phyloP scores from a whole-genome alignment of 257 asterid species.

The Ehretia macrophylla region DNA sequence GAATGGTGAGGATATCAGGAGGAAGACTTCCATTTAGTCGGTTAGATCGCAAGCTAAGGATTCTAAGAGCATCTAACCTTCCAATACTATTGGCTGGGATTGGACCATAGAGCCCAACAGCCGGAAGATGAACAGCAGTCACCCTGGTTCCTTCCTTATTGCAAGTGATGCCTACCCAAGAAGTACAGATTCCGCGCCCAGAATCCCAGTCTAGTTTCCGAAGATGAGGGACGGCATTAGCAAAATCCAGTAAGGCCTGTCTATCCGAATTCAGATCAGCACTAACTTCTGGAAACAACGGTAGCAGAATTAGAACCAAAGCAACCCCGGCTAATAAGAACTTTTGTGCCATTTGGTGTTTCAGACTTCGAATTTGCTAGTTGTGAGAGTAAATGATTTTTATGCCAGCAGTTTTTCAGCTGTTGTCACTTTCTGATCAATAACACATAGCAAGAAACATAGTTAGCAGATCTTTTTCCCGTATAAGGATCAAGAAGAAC shows the following conservation, averaged over 20 bases:
- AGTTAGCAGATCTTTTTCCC: neutral
- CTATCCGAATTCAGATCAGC: conserved; percentile 62
- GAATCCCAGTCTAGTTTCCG: conserved; percentile 71
- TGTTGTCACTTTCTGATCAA: conserved; percentile 7
- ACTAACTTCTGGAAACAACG: conserved; percentile 17
- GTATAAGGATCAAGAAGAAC: conserved; percentile 8
- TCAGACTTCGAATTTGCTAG: neutral
- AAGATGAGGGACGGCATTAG: conserved; percentile 54
- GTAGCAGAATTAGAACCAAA: conserved; percentile 25
- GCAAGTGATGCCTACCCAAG: conserved; percentile 85
- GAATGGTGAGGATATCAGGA: conserved; percentile 55
- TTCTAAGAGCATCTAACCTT: conserved; percentile 53
- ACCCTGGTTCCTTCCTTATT: conserved; percentile 50
- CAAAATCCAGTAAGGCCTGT: conserved; percentile 62
- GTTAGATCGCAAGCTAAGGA: conserved; percentile 74
- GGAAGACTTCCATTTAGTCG: conserved; percentile 62
- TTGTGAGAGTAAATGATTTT: conserved; percentile 3
- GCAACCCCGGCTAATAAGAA: conserved; percentile 24
- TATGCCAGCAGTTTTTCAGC: conserved; percentile 7
- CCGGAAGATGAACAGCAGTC: conserved; percentile 69
- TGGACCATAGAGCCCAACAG: conserved; percentile 65
- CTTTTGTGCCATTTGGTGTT: conserved; percentile 40
- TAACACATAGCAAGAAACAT: conserved; percentile 1
- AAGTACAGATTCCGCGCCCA: conserved; percentile 38
- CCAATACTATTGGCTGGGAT: conserved; percentile 62